A percentile compares a stretch with the other conserved stretches of the same genome.
Evolutionary conservation across 2,329 filamentous ascomycete species (phyloP).

Genomic region (Escovopsis weberi): DNA sequence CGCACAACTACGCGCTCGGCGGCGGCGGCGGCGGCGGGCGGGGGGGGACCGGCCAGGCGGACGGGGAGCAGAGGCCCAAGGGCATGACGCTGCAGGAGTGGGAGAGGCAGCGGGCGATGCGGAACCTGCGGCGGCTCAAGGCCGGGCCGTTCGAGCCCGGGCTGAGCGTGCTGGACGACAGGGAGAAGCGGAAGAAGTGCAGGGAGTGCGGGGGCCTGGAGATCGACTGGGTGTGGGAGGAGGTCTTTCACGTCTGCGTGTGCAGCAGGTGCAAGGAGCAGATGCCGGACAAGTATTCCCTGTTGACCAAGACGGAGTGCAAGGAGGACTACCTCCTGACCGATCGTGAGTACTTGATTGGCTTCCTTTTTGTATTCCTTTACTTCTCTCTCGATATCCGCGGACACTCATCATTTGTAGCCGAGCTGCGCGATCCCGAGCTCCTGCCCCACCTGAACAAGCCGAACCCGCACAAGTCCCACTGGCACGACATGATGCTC

Average conservation of each 20-base stretch:
- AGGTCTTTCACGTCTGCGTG: conserved; percentile 60
- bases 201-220: conserved; percentile 71
- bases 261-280: conserved; percentile 83
- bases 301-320: conserved; percentile 93
- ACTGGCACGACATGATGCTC: conserved; percentile 98
- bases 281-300: conserved; percentile 78
- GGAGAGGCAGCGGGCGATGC: conserved; percentile 68
- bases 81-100: conserved; percentile 86
- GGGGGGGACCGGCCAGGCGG: conserved; percentile 21
- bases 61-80: conserved; percentile 51
- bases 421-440: conserved; percentile 79
- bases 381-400: background rate
- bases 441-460: conserved; percentile 75
- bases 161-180: conserved; percentile 56
- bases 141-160: conserved; percentile 80
- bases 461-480: conserved; percentile 88
- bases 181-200: conserved; percentile 56
- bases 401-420: conserved; percentile 23
- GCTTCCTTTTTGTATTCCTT: too few relatives aligned
- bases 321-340: conserved; percentile 91
- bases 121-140: conserved; percentile 56
- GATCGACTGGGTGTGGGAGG: conserved; percentile 92
- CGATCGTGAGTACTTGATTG: conserved; percentile 47
- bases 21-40: conserved; percentile 9
- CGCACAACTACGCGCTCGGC: conserved; percentile 62